phyloP scores from a whole-genome alignment of 139 green algal genomes.

The Micromonas commoda region DNA sequence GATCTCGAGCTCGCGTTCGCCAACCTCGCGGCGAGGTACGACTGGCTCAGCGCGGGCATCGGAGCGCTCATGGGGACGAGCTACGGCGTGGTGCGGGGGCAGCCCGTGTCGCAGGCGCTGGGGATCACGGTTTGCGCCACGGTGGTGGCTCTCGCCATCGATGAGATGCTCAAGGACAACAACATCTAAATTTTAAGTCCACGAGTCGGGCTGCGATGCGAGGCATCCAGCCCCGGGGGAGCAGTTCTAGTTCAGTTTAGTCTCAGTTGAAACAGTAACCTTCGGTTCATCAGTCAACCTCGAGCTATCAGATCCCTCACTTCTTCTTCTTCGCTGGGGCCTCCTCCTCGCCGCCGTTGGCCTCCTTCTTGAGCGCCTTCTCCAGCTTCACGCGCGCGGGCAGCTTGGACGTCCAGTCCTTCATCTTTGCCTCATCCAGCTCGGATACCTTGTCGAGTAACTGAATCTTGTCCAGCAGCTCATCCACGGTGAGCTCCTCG shows the following conservation, averaged over 20 bases:
- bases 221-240: no score
- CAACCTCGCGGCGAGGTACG: neutral
- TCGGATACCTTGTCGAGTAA: neutral
- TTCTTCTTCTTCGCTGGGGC: neutral
- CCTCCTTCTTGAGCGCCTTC: conserved; percentile 24
- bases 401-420: neutral
- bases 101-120: neutral
- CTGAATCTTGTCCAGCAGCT: neutral
- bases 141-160: neutral
- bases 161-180: neutral
- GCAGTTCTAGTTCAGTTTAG: neutral
- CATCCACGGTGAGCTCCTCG: conserved; percentile 14
- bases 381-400: conserved; percentile 7
- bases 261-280: neutral
- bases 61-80: neutral
- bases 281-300: neutral
- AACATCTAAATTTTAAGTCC: neutral
- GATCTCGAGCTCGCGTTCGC: neutral
- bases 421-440: neutral
- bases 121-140: conserved; percentile 2
- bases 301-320: neutral
- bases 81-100: neutral
- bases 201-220: neutral
- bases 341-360: neutral
- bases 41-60: neutral